Percentiles rank a stretch among this genome's conserved stretches.
Conservation (phyloP, 2,329 filamentous ascomycete species). For the Verticillium nubilum region DNA sequence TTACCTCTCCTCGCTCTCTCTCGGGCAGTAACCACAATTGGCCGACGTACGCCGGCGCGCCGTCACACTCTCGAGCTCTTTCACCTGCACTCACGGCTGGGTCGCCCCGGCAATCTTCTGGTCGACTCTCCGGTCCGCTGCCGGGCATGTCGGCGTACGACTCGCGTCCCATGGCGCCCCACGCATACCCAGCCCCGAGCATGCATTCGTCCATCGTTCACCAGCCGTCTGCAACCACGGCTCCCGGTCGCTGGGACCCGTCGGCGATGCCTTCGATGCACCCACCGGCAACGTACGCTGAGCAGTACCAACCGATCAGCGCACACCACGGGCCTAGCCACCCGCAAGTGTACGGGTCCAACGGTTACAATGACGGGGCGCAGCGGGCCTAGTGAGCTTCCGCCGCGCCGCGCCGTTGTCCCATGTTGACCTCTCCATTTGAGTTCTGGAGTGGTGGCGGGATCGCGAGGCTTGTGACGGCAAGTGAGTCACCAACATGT, state of each 20-base stretch:
- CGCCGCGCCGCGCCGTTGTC: neutral
- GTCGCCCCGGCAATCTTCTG: slow-evolving; percentile 21
- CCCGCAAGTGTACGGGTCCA: slow-evolving; percentile 35
- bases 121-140: slow-evolving; percentile 18
- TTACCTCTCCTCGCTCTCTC: slow-evolving; percentile 48
- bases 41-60: slow-evolving; percentile 36
- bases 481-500: neutral
- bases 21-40: slow-evolving; percentile 42
- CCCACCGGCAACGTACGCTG: slow-evolving; percentile 27
- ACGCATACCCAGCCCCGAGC: slow-evolving; percentile 33
- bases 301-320: slow-evolving; percentile 31
- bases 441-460: neutral
- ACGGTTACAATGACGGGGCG: slow-evolving; percentile 35
- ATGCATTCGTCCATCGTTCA: slow-evolving; percentile 30
- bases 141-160: slow-evolving; percentile 36
- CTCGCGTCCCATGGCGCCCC: slow-evolving; percentile 20
- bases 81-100: slow-evolving; percentile 33
- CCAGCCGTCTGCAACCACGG: slow-evolving; percentile 8
- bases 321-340: slow-evolving; percentile 25
- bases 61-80: slow-evolving; percentile 34
- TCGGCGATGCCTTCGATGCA: slow-evolving; percentile 15
- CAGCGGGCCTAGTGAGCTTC: slow-evolving; percentile 31
- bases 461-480: neutral
- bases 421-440: neutral
- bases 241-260: slow-evolving; percentile 30